Evolutionary conservation across 164 flowering plant species (phyloP), one percentile per base, ranked within the genome.

Genomic region (Nymphaea colorata): DNA sequence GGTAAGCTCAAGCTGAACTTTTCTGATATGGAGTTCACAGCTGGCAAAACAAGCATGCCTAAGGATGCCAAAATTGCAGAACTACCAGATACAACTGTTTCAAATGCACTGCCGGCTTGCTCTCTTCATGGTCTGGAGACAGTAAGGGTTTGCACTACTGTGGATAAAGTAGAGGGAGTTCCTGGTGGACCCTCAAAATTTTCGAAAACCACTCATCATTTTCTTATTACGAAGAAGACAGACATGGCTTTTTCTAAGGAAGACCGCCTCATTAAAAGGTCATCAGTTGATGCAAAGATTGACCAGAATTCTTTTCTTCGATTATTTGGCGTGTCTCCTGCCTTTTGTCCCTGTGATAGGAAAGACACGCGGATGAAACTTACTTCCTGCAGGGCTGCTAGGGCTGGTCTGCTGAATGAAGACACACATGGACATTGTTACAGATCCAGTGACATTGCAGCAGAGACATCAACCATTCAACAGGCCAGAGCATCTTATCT

Each of bases 161-260:
- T 79, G 55, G 80, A 83, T 68, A 78, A 85, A 42, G 61, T 76
- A 67, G 76, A 75, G 64, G 80, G 67, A 18, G 41, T 71, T 14
- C 60, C 74, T 65, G 76, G 76, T 68, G 68, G 69, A 68, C 75
- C 62, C 72, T 71, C 85, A 51, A 77, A 75, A 75, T 65, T 80
- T 73, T 78, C 85, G 55, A 79, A 84, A 70, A 77, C 83, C 65
- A 79, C 85, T 51, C 86, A 77, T 70, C 84, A 67, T 72, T 69
- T 84, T 68, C 63, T 80, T 45, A 70, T 86, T 55, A 75, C 79
- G 10, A 75, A 81, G 73, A 76, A 74, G 60, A 69, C 71, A 61
- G 85, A 70, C 68, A 64, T 75, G 68, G 72, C 80, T 72, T 60
- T 82, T 64, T 71, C 80, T 3, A 72, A 73, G 65, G 75, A 73